Evolutionary conservation across 2,329 filamentous ascomycete genomes (phyloP).

Genomic region (Lojkania enalia): DNA sequence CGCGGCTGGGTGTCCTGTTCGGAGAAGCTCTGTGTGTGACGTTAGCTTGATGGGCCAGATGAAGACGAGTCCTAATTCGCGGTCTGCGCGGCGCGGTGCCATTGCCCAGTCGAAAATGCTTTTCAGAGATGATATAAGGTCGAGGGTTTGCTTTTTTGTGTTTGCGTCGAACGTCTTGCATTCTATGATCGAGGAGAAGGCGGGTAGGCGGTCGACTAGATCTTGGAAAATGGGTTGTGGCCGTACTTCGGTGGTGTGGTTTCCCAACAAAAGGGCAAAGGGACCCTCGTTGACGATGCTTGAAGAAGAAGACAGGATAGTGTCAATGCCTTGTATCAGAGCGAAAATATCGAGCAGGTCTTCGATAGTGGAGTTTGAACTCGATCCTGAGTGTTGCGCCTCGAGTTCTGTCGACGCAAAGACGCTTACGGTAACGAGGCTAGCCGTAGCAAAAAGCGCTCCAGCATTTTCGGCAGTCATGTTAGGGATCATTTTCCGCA

Average conservation of each 20-base stretch:
- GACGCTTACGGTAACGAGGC: constrained; percentile 33
- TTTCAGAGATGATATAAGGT: constrained; percentile 22
- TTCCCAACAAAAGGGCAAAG: constrained; percentile 26
- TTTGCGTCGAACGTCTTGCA: constrained; percentile 20
- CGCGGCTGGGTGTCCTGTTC: constrained; percentile 36
- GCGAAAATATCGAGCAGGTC: constrained; percentile 40
- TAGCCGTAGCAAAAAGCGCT: constrained; percentile 36
- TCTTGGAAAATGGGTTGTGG: constrained; percentile 34
- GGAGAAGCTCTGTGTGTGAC: constrained; percentile 36
- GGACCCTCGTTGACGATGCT: constrained; percentile 25
- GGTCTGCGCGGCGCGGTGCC: constrained; percentile 32
- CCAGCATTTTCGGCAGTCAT: constrained; percentile 36
- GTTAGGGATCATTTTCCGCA: constrained; percentile 33
- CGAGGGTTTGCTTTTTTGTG: constrained; percentile 20
- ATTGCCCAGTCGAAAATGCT: constrained; percentile 25
- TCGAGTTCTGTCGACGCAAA: constrained; percentile 37
- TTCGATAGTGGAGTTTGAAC: constrained; percentile 24
- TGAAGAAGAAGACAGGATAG: constrained; percentile 30
- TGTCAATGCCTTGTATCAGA: constrained; percentile 40
- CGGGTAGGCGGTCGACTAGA: constrained; percentile 24
- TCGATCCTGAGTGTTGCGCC: constrained; percentile 14
- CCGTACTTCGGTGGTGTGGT: constrained; percentile 23
- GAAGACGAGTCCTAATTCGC: constrained; percentile 41
- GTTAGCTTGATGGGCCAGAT: constrained; percentile 45
- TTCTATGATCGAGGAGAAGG: constrained; percentile 25